These are phyloP conservation scores for Dioscorea zingiberensis DNA, from an alignment of 106 monocot species.

Conservation along the genomic window DNA sequence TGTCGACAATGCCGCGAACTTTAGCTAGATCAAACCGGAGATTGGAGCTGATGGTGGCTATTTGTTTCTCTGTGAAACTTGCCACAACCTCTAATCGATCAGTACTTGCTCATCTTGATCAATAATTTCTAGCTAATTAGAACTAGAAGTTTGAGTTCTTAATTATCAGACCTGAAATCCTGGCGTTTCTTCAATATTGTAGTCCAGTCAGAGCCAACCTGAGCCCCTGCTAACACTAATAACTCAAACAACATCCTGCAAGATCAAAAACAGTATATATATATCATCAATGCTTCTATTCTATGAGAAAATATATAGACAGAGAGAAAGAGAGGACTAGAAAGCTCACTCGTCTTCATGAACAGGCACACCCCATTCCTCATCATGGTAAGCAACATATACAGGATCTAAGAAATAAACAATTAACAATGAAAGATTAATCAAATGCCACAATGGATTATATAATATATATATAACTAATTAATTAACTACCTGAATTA, in stretches of 20 bases:
- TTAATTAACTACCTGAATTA: constrained; percentile 52
- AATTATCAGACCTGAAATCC: constrained; percentile 11
- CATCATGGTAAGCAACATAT: constrained; percentile 43
- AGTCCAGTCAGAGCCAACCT: constrained; percentile 14
- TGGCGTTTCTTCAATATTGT: constrained; percentile 14
- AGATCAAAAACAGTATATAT: background rate
- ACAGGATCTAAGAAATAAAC: constrained; percentile 15
- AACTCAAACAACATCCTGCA: constrained; percentile 19
- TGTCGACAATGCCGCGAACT: constrained; percentile 48
- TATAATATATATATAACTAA: background rate
- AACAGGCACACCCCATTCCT: constrained; percentile 44
- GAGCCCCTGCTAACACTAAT: constrained; percentile 16
- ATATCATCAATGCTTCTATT: background rate
- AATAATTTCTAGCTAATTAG: background rate
- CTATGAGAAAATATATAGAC: background rate
- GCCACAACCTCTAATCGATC: constrained; percentile 38
- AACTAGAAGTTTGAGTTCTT: no score
- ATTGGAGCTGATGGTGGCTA: constrained; percentile 36
- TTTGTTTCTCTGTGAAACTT: constrained; percentile 51
- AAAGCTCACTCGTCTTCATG: constrained; percentile 13
- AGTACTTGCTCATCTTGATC: background rate
- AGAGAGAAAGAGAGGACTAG: no score
- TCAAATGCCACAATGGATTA: background rate
- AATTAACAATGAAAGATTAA: background rate
- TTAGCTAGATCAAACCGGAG: constrained; percentile 47